Percentiles rank a stretch among this genome's conserved stretches.
Conservation (phyloP, 73 alveolate genomes). For the Paramecium pentaurelia region DNA sequence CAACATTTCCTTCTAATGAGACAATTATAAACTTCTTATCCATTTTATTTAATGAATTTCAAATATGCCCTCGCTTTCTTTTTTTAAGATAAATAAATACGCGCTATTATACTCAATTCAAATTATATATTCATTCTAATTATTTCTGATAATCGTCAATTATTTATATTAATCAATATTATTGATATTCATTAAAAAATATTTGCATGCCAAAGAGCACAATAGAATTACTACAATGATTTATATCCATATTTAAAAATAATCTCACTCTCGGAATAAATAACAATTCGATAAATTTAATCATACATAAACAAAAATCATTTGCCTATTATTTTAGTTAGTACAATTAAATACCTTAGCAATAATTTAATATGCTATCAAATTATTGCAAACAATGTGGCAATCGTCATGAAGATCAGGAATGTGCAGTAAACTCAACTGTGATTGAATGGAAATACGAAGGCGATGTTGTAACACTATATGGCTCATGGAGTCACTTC, state of each 20-base stretch:
- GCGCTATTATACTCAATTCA: not conserved
- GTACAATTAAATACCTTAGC: not conserved
- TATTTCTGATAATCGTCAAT: not conserved
- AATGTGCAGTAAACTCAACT: conserved; percentile 29
- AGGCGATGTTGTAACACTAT: not conserved
- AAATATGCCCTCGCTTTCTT: not conserved
- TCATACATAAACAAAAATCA: not conserved
- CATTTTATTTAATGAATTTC: not conserved
- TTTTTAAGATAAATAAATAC: not conserved
- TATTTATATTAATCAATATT: not conserved
- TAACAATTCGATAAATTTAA: not conserved
- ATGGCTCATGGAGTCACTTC: conserved; percentile 45
- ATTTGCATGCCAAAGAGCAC: not conserved
- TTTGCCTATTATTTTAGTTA: not conserved
- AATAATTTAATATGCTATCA: not conserved
- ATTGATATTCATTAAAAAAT: not conserved
- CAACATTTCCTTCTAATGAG: conserved; percentile 25
- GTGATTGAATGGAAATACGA: conserved; percentile 38
- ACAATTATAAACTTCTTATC: not conserved
- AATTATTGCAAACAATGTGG: conserved; percentile 34
- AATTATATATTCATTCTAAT: not conserved
- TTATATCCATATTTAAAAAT: not conserved
- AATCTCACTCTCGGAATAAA: not conserved
- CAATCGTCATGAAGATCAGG: conserved; percentile 22
- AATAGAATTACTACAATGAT: not conserved